A percentile compares a stretch with the other conserved stretches of the same genome.
These are phyloP conservation scores for Arxiozyma heterogenica DNA, from an alignment of 1,139 yeast genomes.

Conservation along the genomic window DNA sequence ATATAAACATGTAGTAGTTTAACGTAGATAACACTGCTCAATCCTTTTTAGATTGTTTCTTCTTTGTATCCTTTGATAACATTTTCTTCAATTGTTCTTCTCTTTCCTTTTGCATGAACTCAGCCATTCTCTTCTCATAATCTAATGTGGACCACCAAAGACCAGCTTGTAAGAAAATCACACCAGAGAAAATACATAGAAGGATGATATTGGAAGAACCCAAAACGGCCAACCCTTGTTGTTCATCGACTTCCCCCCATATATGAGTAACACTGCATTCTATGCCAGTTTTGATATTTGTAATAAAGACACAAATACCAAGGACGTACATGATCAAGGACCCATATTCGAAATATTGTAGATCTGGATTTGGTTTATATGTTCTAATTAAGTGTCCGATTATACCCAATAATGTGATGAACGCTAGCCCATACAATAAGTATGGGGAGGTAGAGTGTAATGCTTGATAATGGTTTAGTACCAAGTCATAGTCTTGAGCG, in stretches of 20 bases:
- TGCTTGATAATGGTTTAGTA: slow-evolving; percentile 62
- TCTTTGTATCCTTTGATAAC: neutral
- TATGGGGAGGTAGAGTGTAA: slow-evolving; percentile 47
- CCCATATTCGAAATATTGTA: slow-evolving; percentile 84
- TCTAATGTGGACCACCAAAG: slow-evolving; percentile 83
- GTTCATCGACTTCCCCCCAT: slow-evolving; percentile 90
- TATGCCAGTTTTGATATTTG: slow-evolving; percentile 78
- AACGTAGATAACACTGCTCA: neutral
- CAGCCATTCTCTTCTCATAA: slow-evolving; percentile 46
- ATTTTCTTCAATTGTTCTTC: slow-evolving; percentile 11
- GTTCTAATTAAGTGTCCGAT: slow-evolving; percentile 69
- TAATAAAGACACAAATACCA: slow-evolving; percentile 68
- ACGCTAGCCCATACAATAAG: slow-evolving; percentile 46
- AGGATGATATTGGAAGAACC: slow-evolving; percentile 84
- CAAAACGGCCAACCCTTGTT: slow-evolving; percentile 81
- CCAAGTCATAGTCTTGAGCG: slow-evolving; percentile 45
- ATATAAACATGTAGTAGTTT: neutral
- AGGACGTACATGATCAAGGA: slow-evolving; percentile 62
- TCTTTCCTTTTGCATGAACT: slow-evolving; percentile 42
- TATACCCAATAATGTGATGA: slow-evolving; percentile 45
- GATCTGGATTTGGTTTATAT: slow-evolving; percentile 75
- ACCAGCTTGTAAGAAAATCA: slow-evolving; percentile 75
- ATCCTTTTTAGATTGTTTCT: neutral
- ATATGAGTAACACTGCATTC: slow-evolving; percentile 57
- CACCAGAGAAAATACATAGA: slow-evolving; percentile 63